Conservation (phyloP, 2,329 filamentous ascomycete species). For the Fusarium nematophilum region DNA sequence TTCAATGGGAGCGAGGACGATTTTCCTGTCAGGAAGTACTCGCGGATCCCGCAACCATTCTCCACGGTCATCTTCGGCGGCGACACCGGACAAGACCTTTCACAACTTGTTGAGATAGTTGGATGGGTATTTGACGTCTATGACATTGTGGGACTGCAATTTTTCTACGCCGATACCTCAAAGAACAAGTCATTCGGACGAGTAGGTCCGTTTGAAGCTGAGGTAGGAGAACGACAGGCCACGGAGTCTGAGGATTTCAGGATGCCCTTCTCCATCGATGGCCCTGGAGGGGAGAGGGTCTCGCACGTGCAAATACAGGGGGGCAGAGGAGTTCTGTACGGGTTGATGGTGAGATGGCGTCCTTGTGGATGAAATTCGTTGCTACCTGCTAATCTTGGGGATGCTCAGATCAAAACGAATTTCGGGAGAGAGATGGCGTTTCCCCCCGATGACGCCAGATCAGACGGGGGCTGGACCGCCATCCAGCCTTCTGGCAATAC, state of each 20-base stretch:
- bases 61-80: slow-evolving; percentile 13
- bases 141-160: background rate
- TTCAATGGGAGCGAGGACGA: slow-evolving; percentile 6
- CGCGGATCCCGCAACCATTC: background rate
- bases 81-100: slow-evolving; percentile 2
- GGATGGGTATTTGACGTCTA: slow-evolving; percentile 6
- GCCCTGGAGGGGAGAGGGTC: slow-evolving; percentile 6
- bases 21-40: background rate
- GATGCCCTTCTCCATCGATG: slow-evolving; percentile 6
- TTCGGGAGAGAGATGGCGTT: background rate
- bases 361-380: too few species aligned
- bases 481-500: background rate
- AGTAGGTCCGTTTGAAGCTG: background rate
- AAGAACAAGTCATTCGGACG: slow-evolving; percentile 4
- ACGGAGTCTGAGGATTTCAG: background rate
- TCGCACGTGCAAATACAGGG: background rate
- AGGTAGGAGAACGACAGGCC: background rate
- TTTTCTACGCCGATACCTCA: slow-evolving; percentile 3
- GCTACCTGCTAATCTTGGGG: too few species aligned
- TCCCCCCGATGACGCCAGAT: background rate
- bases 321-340: background rate
- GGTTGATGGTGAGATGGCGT: background rate
- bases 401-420: background rate
- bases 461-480: background rate
- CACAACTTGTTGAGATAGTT: slow-evolving; percentile 8